Evolutionary conservation across 2,329 filamentous ascomycete species (phyloP).

Genomic region (Ophiobolus disseminans): DNA sequence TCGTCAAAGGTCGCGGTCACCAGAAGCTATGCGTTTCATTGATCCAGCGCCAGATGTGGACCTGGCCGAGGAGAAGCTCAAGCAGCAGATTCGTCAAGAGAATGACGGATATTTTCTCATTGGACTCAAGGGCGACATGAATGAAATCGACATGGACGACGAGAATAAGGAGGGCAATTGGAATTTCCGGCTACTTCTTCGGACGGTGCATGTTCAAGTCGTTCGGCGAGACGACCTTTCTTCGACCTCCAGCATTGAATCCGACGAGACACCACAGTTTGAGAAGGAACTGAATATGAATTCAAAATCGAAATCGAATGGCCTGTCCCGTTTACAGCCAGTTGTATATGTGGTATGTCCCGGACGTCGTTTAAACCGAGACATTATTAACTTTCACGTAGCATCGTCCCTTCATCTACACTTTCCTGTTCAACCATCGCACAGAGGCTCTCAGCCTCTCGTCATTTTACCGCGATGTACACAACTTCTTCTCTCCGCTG

Average conservation of each 20-base stretch:
- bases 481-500: slow-evolving; percentile 59
- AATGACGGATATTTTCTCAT: slow-evolving; percentile 68
- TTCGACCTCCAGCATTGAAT: slow-evolving; percentile 19
- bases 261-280: slow-evolving; percentile 28
- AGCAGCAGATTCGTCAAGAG: slow-evolving; percentile 54
- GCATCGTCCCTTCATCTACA: slow-evolving; percentile 77
- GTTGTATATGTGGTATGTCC: slow-evolving; percentile 69
- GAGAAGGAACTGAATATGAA: slow-evolving; percentile 26
- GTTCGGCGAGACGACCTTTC: slow-evolving; percentile 49
- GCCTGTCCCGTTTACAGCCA: slow-evolving; percentile 61
- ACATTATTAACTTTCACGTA: slow-evolving; percentile 15
- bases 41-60: slow-evolving; percentile 52
- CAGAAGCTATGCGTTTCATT: slow-evolving; percentile 43
- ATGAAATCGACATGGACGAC: slow-evolving; percentile 59
- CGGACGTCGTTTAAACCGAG: neutral
- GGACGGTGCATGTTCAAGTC: slow-evolving; percentile 72
- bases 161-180: slow-evolving; percentile 43
- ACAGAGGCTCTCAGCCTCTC: slow-evolving; percentile 61
- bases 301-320: slow-evolving; percentile 5
- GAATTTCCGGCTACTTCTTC: slow-evolving; percentile 63
- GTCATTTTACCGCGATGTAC: slow-evolving; percentile 58
- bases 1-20: slow-evolving; percentile 19
- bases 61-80: slow-evolving; percentile 67
- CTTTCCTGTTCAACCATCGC: slow-evolving; percentile 71
- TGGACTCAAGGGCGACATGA: slow-evolving; percentile 70